A percentile compares a stretch with the other conserved stretches of the same genome.
Evolutionary conservation across 169 alveolate genomes (phyloP).

Genomic region (Toxoplasma gondii): DNA sequence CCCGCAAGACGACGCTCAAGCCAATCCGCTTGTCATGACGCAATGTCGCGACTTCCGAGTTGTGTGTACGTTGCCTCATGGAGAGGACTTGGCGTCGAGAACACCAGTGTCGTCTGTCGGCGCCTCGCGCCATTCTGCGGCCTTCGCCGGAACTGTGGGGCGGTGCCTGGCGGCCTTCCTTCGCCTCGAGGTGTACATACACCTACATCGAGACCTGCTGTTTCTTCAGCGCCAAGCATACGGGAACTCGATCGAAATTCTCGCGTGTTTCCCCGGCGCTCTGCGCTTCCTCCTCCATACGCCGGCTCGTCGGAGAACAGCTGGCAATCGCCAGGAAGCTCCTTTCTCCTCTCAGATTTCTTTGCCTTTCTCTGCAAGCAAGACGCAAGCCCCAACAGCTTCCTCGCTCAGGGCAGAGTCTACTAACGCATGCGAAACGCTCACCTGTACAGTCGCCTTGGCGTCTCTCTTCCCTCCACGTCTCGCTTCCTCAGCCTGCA

Average conservation of each 20-base stretch:
- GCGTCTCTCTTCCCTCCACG: background rate
- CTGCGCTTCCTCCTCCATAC: background rate
- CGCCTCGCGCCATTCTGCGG: background rate
- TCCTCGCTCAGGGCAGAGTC: background rate
- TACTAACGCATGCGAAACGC: background rate
- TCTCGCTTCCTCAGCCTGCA: background rate
- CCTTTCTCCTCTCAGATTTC: background rate
- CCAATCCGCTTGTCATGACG: background rate
- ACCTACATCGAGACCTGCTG: background rate
- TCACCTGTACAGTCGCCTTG: background rate
- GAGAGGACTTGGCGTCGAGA: background rate
- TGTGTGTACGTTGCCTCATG: background rate
- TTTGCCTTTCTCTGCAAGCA: background rate
- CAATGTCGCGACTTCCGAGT: background rate
- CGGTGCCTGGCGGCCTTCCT: slow-evolving; percentile 33
- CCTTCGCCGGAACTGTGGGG: background rate
- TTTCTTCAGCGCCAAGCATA: background rate
- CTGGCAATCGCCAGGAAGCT: background rate
- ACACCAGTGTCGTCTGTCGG: background rate
- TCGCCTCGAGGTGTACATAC: background rate
- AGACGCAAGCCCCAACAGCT: background rate
- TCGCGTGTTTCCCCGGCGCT: background rate
- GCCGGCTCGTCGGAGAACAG: background rate
- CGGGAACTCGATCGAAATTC: background rate
- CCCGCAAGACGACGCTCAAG: background rate